A percentile compares a stretch with the other conserved stretches of the same genome.
These are phyloP conservation scores for Tremella fuciformis DNA, from an alignment of 768 basidiomycete species.

Conservation along the genomic window DNA sequence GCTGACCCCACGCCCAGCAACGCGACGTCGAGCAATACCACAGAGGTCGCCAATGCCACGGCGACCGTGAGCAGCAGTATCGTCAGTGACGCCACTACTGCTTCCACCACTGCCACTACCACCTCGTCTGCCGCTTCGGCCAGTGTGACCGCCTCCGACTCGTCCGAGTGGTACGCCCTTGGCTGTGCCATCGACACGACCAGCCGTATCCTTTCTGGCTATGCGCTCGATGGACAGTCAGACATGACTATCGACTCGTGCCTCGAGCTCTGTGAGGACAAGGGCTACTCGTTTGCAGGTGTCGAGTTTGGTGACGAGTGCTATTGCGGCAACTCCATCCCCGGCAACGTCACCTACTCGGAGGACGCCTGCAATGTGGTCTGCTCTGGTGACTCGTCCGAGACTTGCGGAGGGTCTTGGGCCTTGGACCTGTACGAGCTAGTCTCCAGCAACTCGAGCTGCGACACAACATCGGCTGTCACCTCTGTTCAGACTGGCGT, in stretches of 20 bases:
- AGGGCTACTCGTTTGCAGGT: conserved; percentile 49
- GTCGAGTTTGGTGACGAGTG: conserved; percentile 51
- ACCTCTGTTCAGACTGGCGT: conserved; percentile 1
- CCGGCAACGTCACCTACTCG: conserved; percentile 28
- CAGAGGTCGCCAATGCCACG: conserved; percentile 1
- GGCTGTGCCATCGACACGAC: conserved; percentile 47
- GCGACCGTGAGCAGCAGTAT: conserved; percentile 10
- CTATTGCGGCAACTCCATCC: conserved; percentile 47
- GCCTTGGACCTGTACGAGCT: conserved; percentile 48
- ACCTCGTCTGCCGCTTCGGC: conserved; percentile 12
- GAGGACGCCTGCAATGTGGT: conserved; percentile 35
- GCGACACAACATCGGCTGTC: background rate
- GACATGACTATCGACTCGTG: conserved; percentile 50
- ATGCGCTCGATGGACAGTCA: conserved; percentile 7
- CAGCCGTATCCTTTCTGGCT: conserved; percentile 32
- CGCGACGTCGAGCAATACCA: background rate
- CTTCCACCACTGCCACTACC: conserved; percentile 5
- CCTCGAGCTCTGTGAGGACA: conserved; percentile 44
- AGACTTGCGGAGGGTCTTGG: conserved; percentile 49
- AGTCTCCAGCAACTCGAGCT: conserved; percentile 17
- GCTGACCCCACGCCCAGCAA: conserved; percentile 4
- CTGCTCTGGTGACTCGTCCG: conserved; percentile 46
- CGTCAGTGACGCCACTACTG: conserved; percentile 11
- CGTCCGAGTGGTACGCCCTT: conserved; percentile 48
- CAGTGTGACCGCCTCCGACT: conserved; percentile 1